These are phyloP conservation scores for Claviceps cyperi DNA, from an alignment of 2,329 filamentous ascomycete genomes.

Conservation along the genomic window DNA sequence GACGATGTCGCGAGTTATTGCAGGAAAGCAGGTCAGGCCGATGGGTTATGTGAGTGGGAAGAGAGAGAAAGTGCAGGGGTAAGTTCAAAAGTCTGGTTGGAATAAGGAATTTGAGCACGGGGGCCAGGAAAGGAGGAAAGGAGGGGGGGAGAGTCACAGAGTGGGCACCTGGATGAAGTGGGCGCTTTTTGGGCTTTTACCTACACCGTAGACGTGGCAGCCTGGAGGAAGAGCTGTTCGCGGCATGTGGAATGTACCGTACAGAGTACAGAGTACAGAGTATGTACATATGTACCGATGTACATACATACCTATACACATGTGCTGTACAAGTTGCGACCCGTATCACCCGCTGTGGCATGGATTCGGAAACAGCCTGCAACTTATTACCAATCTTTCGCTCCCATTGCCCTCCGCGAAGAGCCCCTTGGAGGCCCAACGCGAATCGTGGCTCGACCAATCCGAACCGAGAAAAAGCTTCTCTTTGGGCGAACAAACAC, in stretches of 20 bases:
- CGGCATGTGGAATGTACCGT: neutral
- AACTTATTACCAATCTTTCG: neutral
- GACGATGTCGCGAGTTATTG: neutral
- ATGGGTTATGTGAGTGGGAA: slow-evolving; percentile 5
- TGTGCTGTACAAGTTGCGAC: no score
- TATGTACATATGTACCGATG: neutral
- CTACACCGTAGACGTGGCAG: no score
- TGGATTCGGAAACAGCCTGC: no score
- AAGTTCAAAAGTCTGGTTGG: neutral
- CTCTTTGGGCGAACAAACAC: no score
- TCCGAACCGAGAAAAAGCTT: no score
- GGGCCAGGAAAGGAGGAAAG: neutral
- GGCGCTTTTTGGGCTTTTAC: neutral
- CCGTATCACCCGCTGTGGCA: no score
- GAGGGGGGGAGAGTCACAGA: neutral
- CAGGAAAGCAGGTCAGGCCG: slow-evolving; percentile 1
- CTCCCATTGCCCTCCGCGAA: neutral
- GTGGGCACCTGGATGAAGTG: neutral
- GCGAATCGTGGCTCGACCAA: neutral
- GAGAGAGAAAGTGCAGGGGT: slow-evolving; percentile 5
- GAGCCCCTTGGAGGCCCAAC: neutral
- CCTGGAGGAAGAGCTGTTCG: neutral
- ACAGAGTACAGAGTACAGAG: no score
- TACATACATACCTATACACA: neutral
- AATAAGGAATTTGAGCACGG: slow-evolving; percentile 3